Base-by-base conservation (phyloP, 108 stramenopile genomes). In the Cyclotella sp. region DNA sequence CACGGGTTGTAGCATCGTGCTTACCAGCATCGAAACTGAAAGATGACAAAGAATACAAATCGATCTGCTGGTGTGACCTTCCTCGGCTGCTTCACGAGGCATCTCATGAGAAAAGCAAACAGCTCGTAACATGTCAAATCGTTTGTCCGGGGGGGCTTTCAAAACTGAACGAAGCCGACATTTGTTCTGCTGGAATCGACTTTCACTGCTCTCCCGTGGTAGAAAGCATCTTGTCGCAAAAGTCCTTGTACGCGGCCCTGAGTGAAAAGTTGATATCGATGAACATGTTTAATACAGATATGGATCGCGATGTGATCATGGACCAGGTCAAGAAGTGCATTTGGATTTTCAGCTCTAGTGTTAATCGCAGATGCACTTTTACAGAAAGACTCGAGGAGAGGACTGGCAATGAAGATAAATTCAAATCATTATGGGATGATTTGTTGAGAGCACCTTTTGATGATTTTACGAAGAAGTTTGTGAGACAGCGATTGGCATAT, bases 141-240 rank as follows among this genome's bases (percentile, higher is more conserved):
- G 49, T 63, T 52, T 14, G 57, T 61, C 40, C 67, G 24, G 62
- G 54, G 55, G 66, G 68, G 39, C 29, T 91, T 12, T 55, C 29
- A 18, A 61, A 53, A 42, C 68, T 95, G 69, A 62, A 40, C 14
- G 59, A 78, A 22, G 34, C 67, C 11, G 95, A 95, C 53, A 62
- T 89, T 28, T 84, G 85, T 21, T 24, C 43, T 14, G 87, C 87
- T 22, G 95, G 95, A 0, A 79, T 95, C 49, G 95, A 95, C 69
- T 95, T 92, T 85, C 95, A 95, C 73, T 95, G 95, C 72, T 91
- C 90, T 12, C 68, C 81, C 42, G 87, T 93, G 42, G 64, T 95
- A 44, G 86, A 88, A 9, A 59, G 63, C 53, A 55, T 93, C 44
- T 39, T 89, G 0, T 84, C 78, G 1, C 65, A 53, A 29, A 46